phyloP scores from a whole-genome alignment of 2,329 filamentous ascomycete species.

The Ceratocystis eucalypticola region DNA sequence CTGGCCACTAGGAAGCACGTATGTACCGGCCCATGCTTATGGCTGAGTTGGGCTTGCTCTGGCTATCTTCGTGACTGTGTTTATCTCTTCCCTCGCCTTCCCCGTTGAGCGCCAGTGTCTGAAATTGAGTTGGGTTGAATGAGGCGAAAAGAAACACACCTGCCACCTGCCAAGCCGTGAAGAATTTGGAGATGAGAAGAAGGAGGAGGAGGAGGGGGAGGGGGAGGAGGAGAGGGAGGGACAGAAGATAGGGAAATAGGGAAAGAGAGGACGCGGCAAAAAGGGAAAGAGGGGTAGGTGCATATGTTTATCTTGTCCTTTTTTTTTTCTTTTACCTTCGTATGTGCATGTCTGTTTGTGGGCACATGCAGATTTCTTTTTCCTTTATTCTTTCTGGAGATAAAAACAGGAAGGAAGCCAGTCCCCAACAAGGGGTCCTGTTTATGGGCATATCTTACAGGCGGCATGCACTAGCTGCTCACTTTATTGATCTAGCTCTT shows the following conservation, averaged over 20 bases:
- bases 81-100: neutral
- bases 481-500: too few species aligned
- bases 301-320: neutral
- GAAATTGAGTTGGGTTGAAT: neutral
- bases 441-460: too few species aligned
- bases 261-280: too few species aligned
- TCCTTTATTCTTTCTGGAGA: neutral
- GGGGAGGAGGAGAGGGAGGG: neutral
- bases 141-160: conserved; percentile 1
- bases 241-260: too few species aligned
- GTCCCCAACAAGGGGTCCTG: too few species aligned
- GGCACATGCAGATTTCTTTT: neutral
- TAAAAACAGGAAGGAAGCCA: too few species aligned
- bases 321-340: neutral
- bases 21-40: neutral
- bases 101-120: neutral
- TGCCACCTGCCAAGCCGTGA: conserved; percentile 5
- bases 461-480: too few species aligned
- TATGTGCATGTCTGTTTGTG: too few species aligned
- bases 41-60: neutral
- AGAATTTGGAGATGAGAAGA: neutral
- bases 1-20: neutral
- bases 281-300: neutral
- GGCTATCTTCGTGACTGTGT: neutral
- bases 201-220: neutral